Evolutionary conservation across 371 early-diverging fungal genomes (phyloP).

Genomic region (Mortierella sp.): DNA sequence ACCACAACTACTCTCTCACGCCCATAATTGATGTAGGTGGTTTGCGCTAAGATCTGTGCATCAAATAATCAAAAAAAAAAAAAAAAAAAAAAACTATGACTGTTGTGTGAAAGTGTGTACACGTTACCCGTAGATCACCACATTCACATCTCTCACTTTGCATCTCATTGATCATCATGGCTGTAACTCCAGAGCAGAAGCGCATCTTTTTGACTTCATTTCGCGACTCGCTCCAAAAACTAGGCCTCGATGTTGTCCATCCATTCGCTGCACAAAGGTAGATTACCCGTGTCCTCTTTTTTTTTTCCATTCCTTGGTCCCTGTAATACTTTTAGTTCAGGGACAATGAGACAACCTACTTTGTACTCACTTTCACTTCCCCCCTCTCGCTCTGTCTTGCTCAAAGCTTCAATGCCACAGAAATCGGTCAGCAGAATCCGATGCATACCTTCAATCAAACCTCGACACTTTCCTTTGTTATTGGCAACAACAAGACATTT

Average conservation of each 20-base stretch:
- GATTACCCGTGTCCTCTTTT: background rate
- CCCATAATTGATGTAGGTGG: too few species aligned
- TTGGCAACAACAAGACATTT: slow-evolving; percentile 42
- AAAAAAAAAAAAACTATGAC: too few species aligned
- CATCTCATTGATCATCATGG: slow-evolving; percentile 10
- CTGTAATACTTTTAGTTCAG: background rate
- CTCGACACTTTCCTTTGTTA: slow-evolving; percentile 47
- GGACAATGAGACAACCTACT: background rate
- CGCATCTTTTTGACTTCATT: slow-evolving; percentile 45
- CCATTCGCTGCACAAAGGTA: slow-evolving; percentile 56
- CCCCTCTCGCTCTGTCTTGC: background rate
- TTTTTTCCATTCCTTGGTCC: background rate
- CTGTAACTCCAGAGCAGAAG: slow-evolving; percentile 33
- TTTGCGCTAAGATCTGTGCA: too few species aligned
- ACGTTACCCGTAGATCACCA: too few species aligned
- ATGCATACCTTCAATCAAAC: slow-evolving; percentile 50
- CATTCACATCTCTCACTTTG: background rate
- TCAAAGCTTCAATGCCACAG: slow-evolving; percentile 42
- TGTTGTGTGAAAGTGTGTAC: too few species aligned
- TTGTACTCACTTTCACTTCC: background rate
- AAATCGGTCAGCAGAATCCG: slow-evolving; percentile 39
- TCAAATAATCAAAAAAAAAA: too few species aligned
- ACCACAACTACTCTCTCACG: too few species aligned
- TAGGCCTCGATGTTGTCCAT: slow-evolving; percentile 54
- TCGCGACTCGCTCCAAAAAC: slow-evolving; percentile 24